These are phyloP conservation scores for Pythium insidiosum DNA, from an alignment of 352 stramenopile species.

Conservation along the genomic window DNA sequence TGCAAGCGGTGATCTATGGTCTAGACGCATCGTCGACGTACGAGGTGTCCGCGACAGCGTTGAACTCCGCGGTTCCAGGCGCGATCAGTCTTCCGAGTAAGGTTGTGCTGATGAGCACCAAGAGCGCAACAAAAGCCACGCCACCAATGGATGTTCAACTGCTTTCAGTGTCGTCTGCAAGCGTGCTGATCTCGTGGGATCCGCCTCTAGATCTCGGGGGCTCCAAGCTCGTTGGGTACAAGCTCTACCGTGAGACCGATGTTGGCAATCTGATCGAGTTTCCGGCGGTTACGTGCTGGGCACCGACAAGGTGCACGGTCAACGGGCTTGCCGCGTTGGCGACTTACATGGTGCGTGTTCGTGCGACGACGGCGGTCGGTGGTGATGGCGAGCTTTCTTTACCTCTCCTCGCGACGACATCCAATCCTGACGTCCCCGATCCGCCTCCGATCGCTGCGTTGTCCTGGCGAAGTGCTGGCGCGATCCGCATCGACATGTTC, in stretches of 20 bases:
- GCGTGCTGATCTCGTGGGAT: conserved; percentile 32
- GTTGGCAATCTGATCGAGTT: conserved; percentile 14
- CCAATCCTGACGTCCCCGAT: conserved; percentile 30
- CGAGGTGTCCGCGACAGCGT: conserved; percentile 19
- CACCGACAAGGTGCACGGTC: conserved; percentile 27
- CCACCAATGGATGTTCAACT: conserved; percentile 22
- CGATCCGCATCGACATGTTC: conserved; percentile 46
- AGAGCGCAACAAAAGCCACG: conserved; percentile 13
- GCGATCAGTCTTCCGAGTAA: conserved; percentile 10
- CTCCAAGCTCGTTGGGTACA: conserved; percentile 34
- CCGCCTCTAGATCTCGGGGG: conserved; percentile 38
- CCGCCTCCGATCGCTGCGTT: conserved; percentile 22
- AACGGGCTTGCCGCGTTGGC: conserved; percentile 28
- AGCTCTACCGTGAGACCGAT: conserved; percentile 24
- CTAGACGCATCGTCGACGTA: conserved; percentile 44
- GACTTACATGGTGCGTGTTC: conserved; percentile 32
- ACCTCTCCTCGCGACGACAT: conserved; percentile 17
- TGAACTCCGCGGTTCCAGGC: conserved; percentile 24
- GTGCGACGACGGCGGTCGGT: conserved; percentile 18
- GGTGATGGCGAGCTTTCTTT: conserved; percentile 22
- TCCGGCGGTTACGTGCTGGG: conserved; percentile 14
- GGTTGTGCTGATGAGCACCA: conserved; percentile 19
- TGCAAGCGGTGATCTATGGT: conserved; percentile 23
- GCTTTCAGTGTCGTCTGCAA: conserved; percentile 27
- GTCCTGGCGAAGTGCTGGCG: conserved; percentile 28